Evolutionary conservation across 139 green algal genomes (phyloP).

Genomic region (Mesotaenium endlicherianum): DNA sequence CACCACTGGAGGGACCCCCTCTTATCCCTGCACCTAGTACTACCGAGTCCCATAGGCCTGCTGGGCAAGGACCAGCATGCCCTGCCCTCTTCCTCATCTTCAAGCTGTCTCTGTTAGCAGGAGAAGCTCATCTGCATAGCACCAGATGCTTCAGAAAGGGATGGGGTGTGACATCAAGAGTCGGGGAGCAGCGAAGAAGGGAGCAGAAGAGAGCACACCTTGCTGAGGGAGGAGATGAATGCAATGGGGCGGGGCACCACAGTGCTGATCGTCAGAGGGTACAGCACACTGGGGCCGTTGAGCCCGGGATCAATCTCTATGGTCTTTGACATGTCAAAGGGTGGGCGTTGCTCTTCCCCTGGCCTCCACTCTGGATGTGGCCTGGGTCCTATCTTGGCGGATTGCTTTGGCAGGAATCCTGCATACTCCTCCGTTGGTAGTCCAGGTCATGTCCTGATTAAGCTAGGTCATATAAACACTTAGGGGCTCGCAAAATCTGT

Average conservation of each 20-base stretch:
- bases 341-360: background rate
- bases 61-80: too few species aligned
- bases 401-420: background rate
- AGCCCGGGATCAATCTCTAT: background rate
- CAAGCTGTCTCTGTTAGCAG: too few species aligned
- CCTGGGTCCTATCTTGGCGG: background rate
- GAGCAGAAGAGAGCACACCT: background rate
- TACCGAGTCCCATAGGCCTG: too few species aligned
- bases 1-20: too few species aligned
- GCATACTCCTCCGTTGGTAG: background rate
- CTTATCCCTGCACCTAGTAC: too few species aligned
- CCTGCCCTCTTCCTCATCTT: too few species aligned
- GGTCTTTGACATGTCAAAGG: background rate
- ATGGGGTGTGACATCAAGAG: too few species aligned
- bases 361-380: slow-evolving; percentile 35
- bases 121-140: too few species aligned
- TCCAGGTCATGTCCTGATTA: background rate
- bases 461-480: background rate
- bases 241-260: slow-evolving; percentile 81
- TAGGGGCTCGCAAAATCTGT: background rate
- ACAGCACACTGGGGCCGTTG: slow-evolving; percentile 43
- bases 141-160: too few species aligned
- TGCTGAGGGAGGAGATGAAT: slow-evolving; percentile 70
- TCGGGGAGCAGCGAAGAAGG: too few species aligned
- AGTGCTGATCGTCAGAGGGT: slow-evolving; percentile 78